These are phyloP conservation scores for Leishmania arabica DNA, from an alignment of 208 protist genomes.

Conservation along the genomic window DNA sequence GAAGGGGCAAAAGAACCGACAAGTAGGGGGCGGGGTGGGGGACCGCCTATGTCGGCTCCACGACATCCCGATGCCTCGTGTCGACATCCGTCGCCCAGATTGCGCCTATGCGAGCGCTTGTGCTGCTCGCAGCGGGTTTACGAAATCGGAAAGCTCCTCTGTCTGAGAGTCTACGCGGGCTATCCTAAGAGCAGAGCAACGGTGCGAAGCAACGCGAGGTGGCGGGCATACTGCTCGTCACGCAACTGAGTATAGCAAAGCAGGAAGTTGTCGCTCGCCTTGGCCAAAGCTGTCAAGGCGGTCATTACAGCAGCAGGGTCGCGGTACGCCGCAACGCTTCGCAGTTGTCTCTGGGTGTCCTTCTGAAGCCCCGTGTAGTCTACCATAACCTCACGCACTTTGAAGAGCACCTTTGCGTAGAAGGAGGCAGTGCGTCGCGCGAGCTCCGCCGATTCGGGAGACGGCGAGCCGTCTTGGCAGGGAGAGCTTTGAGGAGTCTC, in stretches of 20 bases:
- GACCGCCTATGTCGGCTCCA: not conserved
- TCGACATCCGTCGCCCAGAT: not conserved
- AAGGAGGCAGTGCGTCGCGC: not conserved
- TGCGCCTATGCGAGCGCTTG: not conserved
- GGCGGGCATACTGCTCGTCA: not conserved
- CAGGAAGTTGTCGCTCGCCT: not conserved
- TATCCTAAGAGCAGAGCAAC: not conserved
- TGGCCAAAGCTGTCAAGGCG: not conserved
- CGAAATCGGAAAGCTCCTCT: not conserved
- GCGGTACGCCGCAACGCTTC: not conserved
- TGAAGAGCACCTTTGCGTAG: not conserved
- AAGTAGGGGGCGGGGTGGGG: not conserved
- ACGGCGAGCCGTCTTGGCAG: not conserved
- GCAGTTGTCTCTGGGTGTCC: not conserved
- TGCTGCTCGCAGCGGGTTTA: not conserved
- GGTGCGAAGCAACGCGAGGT: not conserved
- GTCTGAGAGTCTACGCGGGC: not conserved
- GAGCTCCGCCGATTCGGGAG: not conserved
- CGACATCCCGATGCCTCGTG: not conserved
- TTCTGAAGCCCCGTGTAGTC: slow-evolving; percentile 14
- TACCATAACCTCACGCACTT: not conserved
- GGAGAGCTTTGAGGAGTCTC: not conserved
- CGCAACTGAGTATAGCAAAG: not conserved
- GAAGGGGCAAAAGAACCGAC: not conserved
- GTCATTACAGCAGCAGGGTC: not conserved